Conservation (phyloP, 2,329 filamentous ascomycete genomes). For the Ophiostoma fasciatum region DNA sequence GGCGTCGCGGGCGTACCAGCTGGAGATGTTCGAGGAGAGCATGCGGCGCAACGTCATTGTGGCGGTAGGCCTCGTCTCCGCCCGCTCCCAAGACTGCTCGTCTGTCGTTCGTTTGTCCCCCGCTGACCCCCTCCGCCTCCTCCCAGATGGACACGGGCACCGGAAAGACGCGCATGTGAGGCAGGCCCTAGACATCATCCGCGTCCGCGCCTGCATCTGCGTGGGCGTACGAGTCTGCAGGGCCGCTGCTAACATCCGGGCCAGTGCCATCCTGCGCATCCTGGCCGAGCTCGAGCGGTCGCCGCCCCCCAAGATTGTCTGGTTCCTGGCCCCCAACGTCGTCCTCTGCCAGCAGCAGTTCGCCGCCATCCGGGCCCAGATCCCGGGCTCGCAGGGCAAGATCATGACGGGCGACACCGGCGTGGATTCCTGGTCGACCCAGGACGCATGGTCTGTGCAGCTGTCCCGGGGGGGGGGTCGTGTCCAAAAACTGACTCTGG, state of each 20-base stretch:
- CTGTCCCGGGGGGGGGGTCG: too few species aligned
- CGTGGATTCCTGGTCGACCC: conserved; percentile 58
- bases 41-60: conserved; percentile 57
- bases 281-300: conserved; percentile 44
- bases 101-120: neutral
- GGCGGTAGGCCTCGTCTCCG: too few species aligned
- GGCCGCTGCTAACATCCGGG: neutral
- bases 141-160: conserved; percentile 64
- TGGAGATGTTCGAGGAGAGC: conserved; percentile 61
- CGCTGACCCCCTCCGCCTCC: neutral
- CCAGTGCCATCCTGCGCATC: conserved; percentile 53
- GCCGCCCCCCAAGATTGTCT: conserved; percentile 44
- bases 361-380: conserved; percentile 41
- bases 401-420: conserved; percentile 53
- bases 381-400: conserved; percentile 43
- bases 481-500: too few species aligned
- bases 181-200: conserved; percentile 7
- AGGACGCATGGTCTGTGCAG: too few species aligned
- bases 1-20: conserved; percentile 44
- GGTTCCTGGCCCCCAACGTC: conserved; percentile 62
- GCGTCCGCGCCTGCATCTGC: neutral
- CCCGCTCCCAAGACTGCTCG: too few species aligned
- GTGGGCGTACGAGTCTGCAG: too few species aligned
- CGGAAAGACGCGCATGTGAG: conserved; percentile 65
- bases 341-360: conserved; percentile 53